Percentiles rank a stretch among this genome's conserved stretches.
phyloP scores from a whole-genome alignment of 1,284 basidiomycete species.

The Butyriboletus appendiculatus region DNA sequence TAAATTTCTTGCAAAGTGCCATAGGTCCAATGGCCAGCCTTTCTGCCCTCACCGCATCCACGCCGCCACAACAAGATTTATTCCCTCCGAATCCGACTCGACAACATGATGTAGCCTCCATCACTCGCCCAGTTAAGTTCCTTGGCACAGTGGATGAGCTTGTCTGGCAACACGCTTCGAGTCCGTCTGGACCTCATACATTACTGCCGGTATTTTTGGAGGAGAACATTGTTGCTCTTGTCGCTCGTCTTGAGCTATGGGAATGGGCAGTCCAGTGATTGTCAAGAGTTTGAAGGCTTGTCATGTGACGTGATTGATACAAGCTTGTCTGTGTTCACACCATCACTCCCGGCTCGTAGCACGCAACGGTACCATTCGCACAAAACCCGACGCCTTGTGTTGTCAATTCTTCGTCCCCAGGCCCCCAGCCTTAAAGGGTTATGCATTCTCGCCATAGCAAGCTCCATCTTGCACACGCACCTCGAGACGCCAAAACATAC shows the following conservation, averaged over 20 bases:
- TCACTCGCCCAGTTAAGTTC: conserved; percentile 27
- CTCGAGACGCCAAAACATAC: conserved; percentile 74
- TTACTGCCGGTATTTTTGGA: conserved; percentile 25
- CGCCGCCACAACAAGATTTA: not conserved
- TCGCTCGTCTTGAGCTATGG: conserved; percentile 32
- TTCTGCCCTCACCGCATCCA: not conserved
- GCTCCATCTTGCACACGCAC: too few species aligned
- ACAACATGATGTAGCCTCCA: conserved; percentile 23
- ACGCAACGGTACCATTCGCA: too few species aligned
- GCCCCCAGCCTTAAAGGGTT: too few species aligned
- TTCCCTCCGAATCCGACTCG: not conserved
- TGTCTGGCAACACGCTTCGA: conserved; percentile 27
- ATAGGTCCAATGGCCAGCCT: not conserved
- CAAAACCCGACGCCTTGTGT: not conserved
- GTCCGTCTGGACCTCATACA: conserved; percentile 12
- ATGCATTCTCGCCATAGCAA: too few species aligned
- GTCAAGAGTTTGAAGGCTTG: conserved; percentile 12
- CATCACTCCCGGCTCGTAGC: not conserved
- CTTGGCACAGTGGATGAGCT: conserved; percentile 30
- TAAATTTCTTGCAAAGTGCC: conserved; percentile 13
- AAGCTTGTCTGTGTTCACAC: not conserved
- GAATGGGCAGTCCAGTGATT: conserved; percentile 26
- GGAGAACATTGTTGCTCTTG: conserved; percentile 25
- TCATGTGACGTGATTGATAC: not conserved
- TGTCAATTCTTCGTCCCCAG: too few species aligned